Conservation (phyloP, 192 early-diverging fungal genomes). For the Coemansia sp. region DNA sequence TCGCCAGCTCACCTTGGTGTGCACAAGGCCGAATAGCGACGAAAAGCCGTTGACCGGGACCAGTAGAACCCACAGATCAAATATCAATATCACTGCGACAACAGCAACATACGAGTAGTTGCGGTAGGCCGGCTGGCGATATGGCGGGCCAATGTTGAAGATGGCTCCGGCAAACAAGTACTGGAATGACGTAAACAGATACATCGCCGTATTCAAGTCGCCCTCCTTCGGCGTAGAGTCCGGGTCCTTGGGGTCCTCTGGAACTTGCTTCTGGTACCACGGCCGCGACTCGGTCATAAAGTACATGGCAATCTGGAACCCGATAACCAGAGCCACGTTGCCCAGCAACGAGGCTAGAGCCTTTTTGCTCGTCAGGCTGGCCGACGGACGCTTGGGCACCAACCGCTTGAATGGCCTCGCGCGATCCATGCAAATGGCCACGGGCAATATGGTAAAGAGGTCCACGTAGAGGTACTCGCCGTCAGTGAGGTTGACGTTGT, state of each 20-base stretch:
- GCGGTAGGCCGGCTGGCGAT: conserved; percentile 76
- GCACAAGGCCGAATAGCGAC: conserved; percentile 29
- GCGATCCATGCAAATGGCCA: conserved; percentile 83
- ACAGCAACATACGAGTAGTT: conserved; percentile 57
- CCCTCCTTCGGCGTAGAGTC: conserved; percentile 65
- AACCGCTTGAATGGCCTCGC: conserved; percentile 72
- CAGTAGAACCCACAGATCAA: conserved; percentile 44
- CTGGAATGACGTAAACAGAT: conserved; percentile 86
- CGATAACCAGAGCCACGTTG: conserved; percentile 76
- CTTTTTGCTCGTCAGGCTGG: conserved; percentile 81
- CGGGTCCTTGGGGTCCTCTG: conserved; percentile 48
- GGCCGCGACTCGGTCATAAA: conserved; percentile 67
- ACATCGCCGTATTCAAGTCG: conserved; percentile 80
- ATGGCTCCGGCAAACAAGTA: conserved; percentile 89
- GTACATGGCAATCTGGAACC: conserved; percentile 77
- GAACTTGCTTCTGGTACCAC: conserved; percentile 66
- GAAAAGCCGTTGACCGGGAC: conserved; percentile 30
- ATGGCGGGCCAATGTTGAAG: conserved; percentile 93
- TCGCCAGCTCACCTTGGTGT: conserved; percentile 29
- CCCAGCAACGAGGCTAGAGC: conserved; percentile 86
- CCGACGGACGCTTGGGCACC: conserved; percentile 78
- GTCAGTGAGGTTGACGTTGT: conserved; percentile 83
- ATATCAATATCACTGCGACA: conserved; percentile 15
- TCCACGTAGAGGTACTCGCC: conserved; percentile 96
- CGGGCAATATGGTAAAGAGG: conserved; percentile 82